These are phyloP conservation scores for Coleophoma cylindrospora DNA, from an alignment of 2,329 filamentous ascomycete species.

Conservation along the genomic window DNA sequence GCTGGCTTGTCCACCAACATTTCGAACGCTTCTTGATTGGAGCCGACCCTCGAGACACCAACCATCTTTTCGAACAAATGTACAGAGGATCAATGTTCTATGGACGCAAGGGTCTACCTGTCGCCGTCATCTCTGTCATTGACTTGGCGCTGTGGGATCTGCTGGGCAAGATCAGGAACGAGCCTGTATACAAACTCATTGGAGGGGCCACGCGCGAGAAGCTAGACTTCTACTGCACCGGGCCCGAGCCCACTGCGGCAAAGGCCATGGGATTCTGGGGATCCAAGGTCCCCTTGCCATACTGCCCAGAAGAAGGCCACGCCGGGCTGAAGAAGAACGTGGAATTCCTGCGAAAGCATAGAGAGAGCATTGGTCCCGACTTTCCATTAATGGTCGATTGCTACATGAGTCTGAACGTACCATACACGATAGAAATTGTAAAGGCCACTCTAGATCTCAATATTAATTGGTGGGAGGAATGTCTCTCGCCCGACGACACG, in stretches of 20 bases:
- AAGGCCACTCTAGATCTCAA: constrained; percentile 77
- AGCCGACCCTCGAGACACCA: constrained; percentile 84
- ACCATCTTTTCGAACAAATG: constrained; percentile 93
- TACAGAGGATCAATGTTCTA: constrained; percentile 96
- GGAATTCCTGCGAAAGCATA: constrained; percentile 80
- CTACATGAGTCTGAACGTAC: constrained; percentile 92
- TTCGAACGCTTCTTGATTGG: constrained; percentile 90
- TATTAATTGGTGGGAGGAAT: constrained; percentile 98
- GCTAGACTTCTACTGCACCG: constrained; percentile 92
- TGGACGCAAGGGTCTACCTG: constrained; percentile 83
- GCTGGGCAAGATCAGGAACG: constrained; percentile 82
- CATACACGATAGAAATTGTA: constrained; percentile 88
- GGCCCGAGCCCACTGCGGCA: constrained; percentile 75
- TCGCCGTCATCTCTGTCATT: constrained; percentile 90
- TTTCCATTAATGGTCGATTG: constrained; percentile 95
- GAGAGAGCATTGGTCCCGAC: constrained; percentile 79
- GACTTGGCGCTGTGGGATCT: constrained; percentile 92
- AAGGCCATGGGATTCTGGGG: constrained; percentile 87
- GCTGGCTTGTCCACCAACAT: constrained; percentile 91
- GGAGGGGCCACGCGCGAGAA: constrained; percentile 82
- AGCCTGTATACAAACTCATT: constrained; percentile 92
- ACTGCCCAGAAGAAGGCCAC: constrained; percentile 81
- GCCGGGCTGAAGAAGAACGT: constrained; percentile 83
- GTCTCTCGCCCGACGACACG: constrained; percentile 83
- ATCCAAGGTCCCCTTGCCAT: constrained; percentile 84